Percentiles rank a stretch among this genome's conserved stretches.
These are phyloP conservation scores for Tinospora cordifolia DNA, from an alignment of 164 flowering plant genomes.

Conservation along the genomic window DNA sequence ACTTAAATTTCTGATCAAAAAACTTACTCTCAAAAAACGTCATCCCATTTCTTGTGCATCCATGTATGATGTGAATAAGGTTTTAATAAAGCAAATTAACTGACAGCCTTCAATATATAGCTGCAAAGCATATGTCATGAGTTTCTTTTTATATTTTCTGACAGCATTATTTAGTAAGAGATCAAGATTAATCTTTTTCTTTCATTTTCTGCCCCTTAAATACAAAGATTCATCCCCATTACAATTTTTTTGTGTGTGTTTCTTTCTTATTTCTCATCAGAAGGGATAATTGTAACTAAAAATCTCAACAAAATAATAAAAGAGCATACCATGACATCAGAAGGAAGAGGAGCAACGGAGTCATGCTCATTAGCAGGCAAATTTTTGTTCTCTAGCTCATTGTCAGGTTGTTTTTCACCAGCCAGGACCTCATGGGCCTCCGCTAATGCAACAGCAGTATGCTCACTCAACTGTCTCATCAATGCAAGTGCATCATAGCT, in stretches of 20 bases:
- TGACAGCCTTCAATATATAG: neutral
- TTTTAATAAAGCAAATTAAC: neutral
- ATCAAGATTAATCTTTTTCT: too few species aligned
- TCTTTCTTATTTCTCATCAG: neutral
- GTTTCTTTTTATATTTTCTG: too few species aligned
- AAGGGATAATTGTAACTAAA: neutral
- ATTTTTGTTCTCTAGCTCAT: slow-evolving; percentile 19
- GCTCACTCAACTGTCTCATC: slow-evolving; percentile 79
- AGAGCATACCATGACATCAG: slow-evolving; percentile 39
- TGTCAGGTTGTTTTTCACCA: slow-evolving; percentile 30
- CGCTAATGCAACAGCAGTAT: slow-evolving; percentile 59
- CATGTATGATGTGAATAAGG: neutral
- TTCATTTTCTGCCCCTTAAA: too few species aligned
- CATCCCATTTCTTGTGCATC: neutral
- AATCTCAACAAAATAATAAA: neutral
- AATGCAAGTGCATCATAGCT: slow-evolving; percentile 79
- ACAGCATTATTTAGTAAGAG: too few species aligned
- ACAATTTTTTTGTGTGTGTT: too few species aligned
- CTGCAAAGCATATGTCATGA: neutral
- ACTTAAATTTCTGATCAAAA: too few species aligned
- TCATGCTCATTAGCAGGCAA: slow-evolving; percentile 18
- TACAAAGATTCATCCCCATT: too few species aligned
- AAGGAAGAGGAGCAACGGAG: slow-evolving; percentile 20
- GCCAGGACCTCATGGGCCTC: slow-evolving; percentile 77
- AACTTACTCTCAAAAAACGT: neutral